A percentile compares a stretch with the other conserved stretches of the same genome.
phyloP scores from a whole-genome alignment of 345 rosid genomes.

The Jatropha curcas region DNA sequence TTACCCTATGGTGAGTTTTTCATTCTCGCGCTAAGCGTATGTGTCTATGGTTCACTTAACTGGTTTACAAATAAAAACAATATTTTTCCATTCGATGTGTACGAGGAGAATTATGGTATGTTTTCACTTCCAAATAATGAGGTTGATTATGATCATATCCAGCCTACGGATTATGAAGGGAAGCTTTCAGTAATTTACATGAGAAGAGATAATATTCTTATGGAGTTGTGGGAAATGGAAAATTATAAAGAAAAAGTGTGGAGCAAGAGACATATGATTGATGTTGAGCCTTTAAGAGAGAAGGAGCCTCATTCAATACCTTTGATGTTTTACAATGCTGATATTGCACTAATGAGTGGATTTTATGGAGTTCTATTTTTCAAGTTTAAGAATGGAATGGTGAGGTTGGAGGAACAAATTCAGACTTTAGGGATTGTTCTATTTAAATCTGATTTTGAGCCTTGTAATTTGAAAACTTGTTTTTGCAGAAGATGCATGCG shows the following conservation, averaged over 20 bases:
- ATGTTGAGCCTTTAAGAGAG: background rate
- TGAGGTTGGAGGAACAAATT: background rate
- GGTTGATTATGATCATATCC: too few species aligned
- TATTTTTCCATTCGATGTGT: background rate
- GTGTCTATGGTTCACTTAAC: background rate
- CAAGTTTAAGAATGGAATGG: slow-evolving; percentile 7
- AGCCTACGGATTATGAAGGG: background rate
- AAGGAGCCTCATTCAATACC: background rate
- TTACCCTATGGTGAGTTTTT: background rate
- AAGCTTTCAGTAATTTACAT: background rate
- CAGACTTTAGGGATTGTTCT: background rate
- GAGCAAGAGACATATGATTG: background rate
- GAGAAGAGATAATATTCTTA: background rate
- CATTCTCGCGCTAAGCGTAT: background rate
- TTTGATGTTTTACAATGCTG: background rate
- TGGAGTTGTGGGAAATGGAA: slow-evolving; percentile 15
- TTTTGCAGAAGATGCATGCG: background rate
- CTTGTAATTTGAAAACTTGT: background rate
- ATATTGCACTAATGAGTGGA: background rate
- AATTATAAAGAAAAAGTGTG: background rate
- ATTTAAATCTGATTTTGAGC: slow-evolving; percentile 6
- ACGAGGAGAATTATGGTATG: background rate
- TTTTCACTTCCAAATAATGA: background rate
- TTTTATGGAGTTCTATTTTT: background rate
- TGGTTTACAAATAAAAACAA: slow-evolving; percentile 3